A percentile compares a stretch with the other conserved stretches of the same genome.
These are phyloP conservation scores for Chaetomium globosum DNA, from an alignment of 2,329 filamentous ascomycete species.

Conservation along the genomic window DNA sequence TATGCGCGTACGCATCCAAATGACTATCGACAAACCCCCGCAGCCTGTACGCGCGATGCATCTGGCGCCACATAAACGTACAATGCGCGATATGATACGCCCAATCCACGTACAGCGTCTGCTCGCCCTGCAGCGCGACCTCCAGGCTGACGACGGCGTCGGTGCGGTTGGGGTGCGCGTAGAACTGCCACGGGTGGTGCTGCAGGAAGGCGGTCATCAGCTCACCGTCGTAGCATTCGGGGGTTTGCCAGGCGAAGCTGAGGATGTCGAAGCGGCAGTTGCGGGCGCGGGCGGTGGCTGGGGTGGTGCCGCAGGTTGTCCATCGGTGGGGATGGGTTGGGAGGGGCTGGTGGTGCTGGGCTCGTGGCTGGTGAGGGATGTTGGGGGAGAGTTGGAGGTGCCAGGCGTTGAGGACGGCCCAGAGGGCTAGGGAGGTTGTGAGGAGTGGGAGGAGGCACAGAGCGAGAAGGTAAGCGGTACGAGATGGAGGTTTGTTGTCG, in stretches of 20 bases:
- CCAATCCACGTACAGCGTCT: constrained; percentile 23
- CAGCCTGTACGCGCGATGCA: constrained; percentile 19
- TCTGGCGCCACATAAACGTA: constrained; percentile 24
- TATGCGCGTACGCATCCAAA: constrained; percentile 22
- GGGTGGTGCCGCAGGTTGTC: constrained; percentile 30
- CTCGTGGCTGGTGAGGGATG: background rate
- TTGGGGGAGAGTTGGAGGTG: constrained; percentile 4
- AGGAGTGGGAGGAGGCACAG: constrained; percentile 7
- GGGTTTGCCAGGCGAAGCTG: constrained; percentile 37
- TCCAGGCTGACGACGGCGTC: constrained; percentile 4
- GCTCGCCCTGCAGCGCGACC: constrained; percentile 8
- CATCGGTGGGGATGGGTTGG: constrained; percentile 20
- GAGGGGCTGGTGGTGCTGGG: background rate
- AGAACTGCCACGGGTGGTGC: constrained; percentile 20
- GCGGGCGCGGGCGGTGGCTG: constrained; percentile 30
- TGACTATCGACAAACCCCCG: constrained; percentile 22
- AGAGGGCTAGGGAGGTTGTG: constrained; percentile 4
- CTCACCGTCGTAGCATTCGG: constrained; percentile 36
- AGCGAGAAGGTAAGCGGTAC: background rate
- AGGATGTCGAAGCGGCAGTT: constrained; percentile 39
- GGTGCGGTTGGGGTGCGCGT: constrained; percentile 15
- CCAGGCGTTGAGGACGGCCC: constrained; percentile 16
- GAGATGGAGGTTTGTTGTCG: constrained; percentile 12
- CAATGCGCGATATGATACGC: constrained; percentile 21
- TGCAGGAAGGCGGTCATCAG: constrained; percentile 31